Conservation (phyloP, 2,329 filamentous ascomycete species). For the Cordyceps militaris region DNA sequence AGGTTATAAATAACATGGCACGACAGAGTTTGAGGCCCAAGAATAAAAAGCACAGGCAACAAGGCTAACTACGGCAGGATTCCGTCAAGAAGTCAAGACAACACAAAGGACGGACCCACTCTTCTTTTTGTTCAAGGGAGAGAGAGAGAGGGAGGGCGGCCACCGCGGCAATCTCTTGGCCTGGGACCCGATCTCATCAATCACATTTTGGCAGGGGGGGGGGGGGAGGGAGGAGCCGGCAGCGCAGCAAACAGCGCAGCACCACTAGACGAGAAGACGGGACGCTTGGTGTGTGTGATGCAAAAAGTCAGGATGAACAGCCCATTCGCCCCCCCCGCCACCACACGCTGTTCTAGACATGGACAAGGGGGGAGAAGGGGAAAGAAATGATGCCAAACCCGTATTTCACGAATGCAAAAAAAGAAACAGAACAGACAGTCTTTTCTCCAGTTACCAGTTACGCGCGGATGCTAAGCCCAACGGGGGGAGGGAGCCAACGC, state of each 20-base stretch:
- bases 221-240: neutral
- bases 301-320: slow-evolving; percentile 8
- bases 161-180: slow-evolving; percentile 5
- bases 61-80: too few species aligned
- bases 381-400: slow-evolving; percentile 6
- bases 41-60: slow-evolving; percentile 3
- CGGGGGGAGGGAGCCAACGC: neutral
- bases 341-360: slow-evolving; percentile 2
- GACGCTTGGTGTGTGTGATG: neutral
- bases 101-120: slow-evolving; percentile 1
- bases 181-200: slow-evolving; percentile 7
- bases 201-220: neutral
- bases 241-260: neutral
- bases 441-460: neutral
- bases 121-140: neutral
- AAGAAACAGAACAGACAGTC: neutral
- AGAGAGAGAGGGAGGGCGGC: neutral
- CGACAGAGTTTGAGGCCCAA: slow-evolving; percentile 2
- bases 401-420: slow-evolving; percentile 3
- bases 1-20: slow-evolving; percentile 7
- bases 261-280: neutral
- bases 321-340: neutral
- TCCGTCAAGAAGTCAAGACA: too few species aligned
- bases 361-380: neutral
- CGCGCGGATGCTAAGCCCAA: neutral